Base-by-base conservation (phyloP, 768 basidiomycete species). In the Amanita muscaria region DNA sequence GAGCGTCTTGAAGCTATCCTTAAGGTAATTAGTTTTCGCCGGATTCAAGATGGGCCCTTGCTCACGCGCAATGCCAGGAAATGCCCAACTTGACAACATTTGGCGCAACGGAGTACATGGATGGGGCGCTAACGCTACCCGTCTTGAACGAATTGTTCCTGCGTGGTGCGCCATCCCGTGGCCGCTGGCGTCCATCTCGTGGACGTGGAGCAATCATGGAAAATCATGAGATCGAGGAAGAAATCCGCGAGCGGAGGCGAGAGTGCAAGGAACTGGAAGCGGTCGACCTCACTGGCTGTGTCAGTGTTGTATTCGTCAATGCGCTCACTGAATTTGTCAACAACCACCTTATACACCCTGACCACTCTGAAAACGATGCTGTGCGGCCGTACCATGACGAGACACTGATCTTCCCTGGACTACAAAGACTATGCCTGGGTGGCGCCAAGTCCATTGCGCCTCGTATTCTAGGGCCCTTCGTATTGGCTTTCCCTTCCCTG, bases 21-120 rank as follows among this genome's bases (percentile, higher is more conserved):
- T 23, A 87, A 88, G 73, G 88, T 86, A 21, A 35, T 44, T 19
- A 37, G 51, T 24, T 43, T 49, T 38, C 29, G 29, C 41, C 50
- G 27, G 36, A 23, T 9, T 6, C 8, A 29, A 15, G 8, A 30
- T 18, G 44, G 56, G 45, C 40, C 47, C 39, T 34, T 4, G 12
- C 39, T 37, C 23, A 40, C n/a, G 22, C 35, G 29, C 25, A 35
- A 37, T 52, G 49, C 19, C 56, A 93, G 89, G 90, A 94, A 74
- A 80, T 83, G 65, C 88, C 90, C 0, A 91, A 91, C 51, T 67
- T 98, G 9, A 70, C 70, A 14, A 74, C 80, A 7, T 90, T 99
- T 51, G 93, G 93, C n/a, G 92, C 90, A 4, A 97, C 94, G 2
- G 94, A 99, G 61, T 99, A 97, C 59, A 97, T 99, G 88, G 94